Conservation (phyloP, 1,284 basidiomycete species). For the Ustilago curta region DNA sequence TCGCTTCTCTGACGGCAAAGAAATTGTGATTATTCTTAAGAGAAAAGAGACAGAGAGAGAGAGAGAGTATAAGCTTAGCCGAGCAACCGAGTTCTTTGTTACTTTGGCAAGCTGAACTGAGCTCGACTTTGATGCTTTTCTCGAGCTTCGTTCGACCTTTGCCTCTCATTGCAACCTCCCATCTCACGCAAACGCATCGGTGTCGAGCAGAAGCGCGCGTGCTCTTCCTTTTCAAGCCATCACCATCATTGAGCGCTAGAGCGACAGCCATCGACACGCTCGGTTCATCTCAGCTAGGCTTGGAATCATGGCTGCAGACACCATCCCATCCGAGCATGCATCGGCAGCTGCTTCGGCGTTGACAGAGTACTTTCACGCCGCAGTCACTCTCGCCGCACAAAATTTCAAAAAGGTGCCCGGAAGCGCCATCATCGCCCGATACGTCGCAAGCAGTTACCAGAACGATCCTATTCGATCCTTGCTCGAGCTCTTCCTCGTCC, state of each 20-base stretch:
- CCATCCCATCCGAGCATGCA: conserved; percentile 25
- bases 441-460: conserved; percentile 83
- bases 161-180: not conserved
- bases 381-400: conserved; percentile 17
- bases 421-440: conserved; percentile 87
- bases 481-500: conserved; percentile 87
- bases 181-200: not conserved
- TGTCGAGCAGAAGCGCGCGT: not conserved
- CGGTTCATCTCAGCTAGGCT: too few species aligned
- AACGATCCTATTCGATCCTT: conserved; percentile 85
- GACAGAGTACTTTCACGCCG: conserved; percentile 33
- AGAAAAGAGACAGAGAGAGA: too few species aligned
- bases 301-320: conserved; percentile 17
- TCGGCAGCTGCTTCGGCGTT: conserved; percentile 30
- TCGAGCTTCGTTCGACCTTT: not conserved
- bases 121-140: not conserved
- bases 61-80: conserved; percentile 7
- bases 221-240: not conserved
- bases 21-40: not conserved
- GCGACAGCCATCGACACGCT: too few species aligned
- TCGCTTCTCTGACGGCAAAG: too few species aligned
- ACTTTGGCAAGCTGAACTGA: not conserved
- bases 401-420: conserved; percentile 77
- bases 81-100: conserved; percentile 2
- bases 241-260: not conserved